A percentile compares a stretch with the other conserved stretches of the same genome.
Conservation (phyloP, 306 rosid genomes). For the Myrica gale region DNA sequence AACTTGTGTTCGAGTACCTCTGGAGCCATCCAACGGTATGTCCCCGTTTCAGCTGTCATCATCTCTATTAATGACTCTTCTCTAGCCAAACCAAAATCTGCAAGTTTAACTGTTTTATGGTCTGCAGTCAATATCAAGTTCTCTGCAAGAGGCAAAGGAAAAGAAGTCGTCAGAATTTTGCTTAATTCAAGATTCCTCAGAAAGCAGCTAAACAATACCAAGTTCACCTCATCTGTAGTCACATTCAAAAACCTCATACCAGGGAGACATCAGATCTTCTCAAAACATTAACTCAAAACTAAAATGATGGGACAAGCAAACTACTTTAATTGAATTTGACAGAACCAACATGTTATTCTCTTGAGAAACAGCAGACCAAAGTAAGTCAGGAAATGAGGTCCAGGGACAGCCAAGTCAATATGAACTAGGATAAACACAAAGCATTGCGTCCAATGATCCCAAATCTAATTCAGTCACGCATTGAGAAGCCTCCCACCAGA, state of each 20-base stretch:
- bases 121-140: conserved; percentile 82
- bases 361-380: background rate
- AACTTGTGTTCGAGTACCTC: conserved; percentile 53
- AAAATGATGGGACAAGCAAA: background rate
- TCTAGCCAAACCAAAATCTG: conserved; percentile 94
- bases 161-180: conserved; percentile 23
- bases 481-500: conserved; percentile 4
- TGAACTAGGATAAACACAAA: background rate
- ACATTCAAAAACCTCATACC: background rate
- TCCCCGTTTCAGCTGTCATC: conserved; percentile 99
- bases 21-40: conserved; percentile 98
- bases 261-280: background rate
- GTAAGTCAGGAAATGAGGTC: background rate
- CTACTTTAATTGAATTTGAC: background rate
- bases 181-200: background rate
- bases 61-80: conserved; percentile 92
- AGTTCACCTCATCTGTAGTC: conserved; percentile 7
- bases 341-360: background rate
- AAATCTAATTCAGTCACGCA: background rate
- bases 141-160: conserved; percentile 47
- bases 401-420: background rate
- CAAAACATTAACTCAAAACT: background rate
- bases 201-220: background rate
- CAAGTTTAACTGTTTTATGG: conserved; percentile 78
- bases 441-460: background rate